Base-by-base conservation (phyloP, 768 basidiomycete species). In the Lactifluus subvellereus region DNA sequence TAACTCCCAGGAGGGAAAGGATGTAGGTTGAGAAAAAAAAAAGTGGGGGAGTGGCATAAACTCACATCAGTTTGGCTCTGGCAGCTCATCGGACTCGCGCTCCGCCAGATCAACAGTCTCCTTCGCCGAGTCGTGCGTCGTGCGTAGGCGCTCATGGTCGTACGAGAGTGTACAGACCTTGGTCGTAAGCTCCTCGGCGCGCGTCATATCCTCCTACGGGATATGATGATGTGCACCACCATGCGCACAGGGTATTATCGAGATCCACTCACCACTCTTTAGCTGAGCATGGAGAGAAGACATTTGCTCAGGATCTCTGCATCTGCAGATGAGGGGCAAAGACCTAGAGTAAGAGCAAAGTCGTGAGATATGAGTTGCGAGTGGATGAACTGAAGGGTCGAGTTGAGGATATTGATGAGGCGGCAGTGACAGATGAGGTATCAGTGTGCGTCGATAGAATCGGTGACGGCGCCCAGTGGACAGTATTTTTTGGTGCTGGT, bases 281-380 rank as follows among this genome's bases (percentile, higher is more conserved):
- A 89, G 60, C 86, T 78, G 48, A 94, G 77, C 80, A 94, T 80
- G 2, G 80, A 79, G 6, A 92, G 75, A n/a, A 94, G 67, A 72
- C 90, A 92, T 72, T 89, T 91, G 4, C 86, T 80, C 27, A 86
- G 74, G 27, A 75, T 75, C 20, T 87, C 84, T 18, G 80, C 77
- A 38, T 87, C 80, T 4, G 78, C 71, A 53, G 78, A 78, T 0
- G 82, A 78, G 13, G 3, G 27, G 13, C 78, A 83, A 20, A 94
- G 73, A 0, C 91, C 91, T 0, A 86, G 84, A 1, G 79, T 69
- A 10, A 82, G 69, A 1, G 81, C 74, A 67, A 89, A 94, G 8
- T 92, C 92, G 75, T 94, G 91, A 2, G 91, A 86, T 53, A 90
- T 74, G 6, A 94, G 81, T 67, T 94, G 92, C 20, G 86, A 77